Percentiles rank a stretch among this genome's conserved stretches.
Evolutionary conservation across 192 early-diverging fungal species (phyloP).

Genomic region (Backusella tarrabulga): DNA sequence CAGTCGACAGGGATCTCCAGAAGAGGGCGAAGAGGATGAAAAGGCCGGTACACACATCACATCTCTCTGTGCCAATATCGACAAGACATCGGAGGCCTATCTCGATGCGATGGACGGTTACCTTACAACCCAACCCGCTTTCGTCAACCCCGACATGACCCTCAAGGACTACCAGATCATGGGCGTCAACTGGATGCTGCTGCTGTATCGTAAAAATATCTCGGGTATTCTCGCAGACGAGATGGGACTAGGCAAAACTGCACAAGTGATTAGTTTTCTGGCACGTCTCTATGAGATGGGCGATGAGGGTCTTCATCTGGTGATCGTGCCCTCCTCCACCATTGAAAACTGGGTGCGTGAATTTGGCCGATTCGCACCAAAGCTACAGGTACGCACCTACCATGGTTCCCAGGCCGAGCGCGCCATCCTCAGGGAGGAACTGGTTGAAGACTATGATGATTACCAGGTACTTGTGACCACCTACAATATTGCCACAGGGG

Average conservation of each 20-base stretch:
- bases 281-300: constrained; percentile 53
- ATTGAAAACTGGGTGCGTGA: constrained; percentile 90
- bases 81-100: constrained; percentile 5
- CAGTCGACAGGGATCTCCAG: neutral
- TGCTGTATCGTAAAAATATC: constrained; percentile 66
- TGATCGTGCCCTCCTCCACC: constrained; percentile 87
- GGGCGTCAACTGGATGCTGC: constrained; percentile 82
- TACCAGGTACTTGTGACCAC: constrained; percentile 81
- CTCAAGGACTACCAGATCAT: constrained; percentile 87
- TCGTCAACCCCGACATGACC: constrained; percentile 56
- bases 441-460: constrained; percentile 42
- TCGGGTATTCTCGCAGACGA: constrained; percentile 78
- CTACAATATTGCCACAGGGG: constrained; percentile 73
- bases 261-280: constrained; percentile 85
- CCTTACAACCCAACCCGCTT: constrained; percentile 55
- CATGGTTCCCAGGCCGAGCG: constrained; percentile 60
- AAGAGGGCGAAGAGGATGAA: constrained; percentile 32
- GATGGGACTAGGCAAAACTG: constrained; percentile 95
- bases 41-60: constrained; percentile 43
- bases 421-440: constrained; percentile 47
- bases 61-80: constrained; percentile 8
- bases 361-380: constrained; percentile 66
- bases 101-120: constrained; percentile 43
- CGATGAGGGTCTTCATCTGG: constrained; percentile 63
- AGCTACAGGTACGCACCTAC: constrained; percentile 56